Base-by-base conservation (phyloP, 495 filamentous ascomycete genomes). In the Xeromyces bisporus region DNA sequence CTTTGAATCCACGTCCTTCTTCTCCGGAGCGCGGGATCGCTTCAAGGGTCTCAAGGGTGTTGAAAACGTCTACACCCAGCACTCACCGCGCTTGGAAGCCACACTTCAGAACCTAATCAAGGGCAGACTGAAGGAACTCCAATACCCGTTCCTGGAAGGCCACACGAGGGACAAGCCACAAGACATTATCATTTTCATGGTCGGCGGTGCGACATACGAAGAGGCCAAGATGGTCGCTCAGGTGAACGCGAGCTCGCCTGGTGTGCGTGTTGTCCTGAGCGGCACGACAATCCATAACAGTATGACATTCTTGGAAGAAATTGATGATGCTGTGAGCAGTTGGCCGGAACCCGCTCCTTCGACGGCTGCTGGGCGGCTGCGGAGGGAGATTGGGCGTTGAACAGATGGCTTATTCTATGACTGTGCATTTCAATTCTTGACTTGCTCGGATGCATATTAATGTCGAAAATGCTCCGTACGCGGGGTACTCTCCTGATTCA, bases 51-150 rank as follows among this genome's bases (percentile, higher is more conserved):
- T 97, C 11, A 93, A 93, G 46, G 89, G 89, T 9, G 86, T 96
- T 3, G 89, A 97, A 49, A 97, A 97, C 42, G 89, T 97, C 13
- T 97, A 96, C 51, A 97, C 89, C 0, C 91, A 96, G 51, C 89
- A 97, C 53, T 89, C 85, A 2, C 86, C 89, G 0, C 65, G 81
- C 26, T 50, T 97, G 27, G 85, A 93, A 51, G 68, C 70, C 7
- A 93, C 83, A 1, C 57, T 97, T 7, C 83, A 92, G 45, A 85
- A 89, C 40, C 59, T 96, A 10, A 83, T 94, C 57, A 93, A 92
- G 43, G 89, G 87, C 7, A 71, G 80, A 34, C 55, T 97, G 29
- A 73, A 72, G 38, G 80, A 87, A 43, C 65, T 80, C 31, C 73
- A 83, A 31, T 93, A 93, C 42, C 89, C 89, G 0, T 96, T 93